Evolutionary conservation across 2,329 filamentous ascomycete species (phyloP).

Genomic region (Cytospora piceicola): DNA sequence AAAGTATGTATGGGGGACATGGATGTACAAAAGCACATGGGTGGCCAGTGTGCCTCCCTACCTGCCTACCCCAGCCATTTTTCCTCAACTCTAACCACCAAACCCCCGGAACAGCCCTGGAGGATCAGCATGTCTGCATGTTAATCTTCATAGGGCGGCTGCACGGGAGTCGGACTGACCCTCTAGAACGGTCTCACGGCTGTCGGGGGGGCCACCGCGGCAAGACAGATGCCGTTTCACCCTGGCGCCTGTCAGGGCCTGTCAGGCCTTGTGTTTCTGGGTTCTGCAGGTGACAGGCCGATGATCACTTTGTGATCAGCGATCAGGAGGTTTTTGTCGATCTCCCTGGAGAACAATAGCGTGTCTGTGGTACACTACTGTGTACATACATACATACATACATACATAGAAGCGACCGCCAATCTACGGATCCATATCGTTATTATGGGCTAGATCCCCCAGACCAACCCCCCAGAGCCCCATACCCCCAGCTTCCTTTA

Average conservation of each 20-base stretch:
- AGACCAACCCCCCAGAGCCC: too few species aligned
- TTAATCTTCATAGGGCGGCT: constrained; percentile 16
- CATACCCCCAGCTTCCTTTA: too few species aligned
- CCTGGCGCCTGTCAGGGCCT: neutral
- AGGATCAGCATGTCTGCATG: neutral
- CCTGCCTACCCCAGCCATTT: neutral
- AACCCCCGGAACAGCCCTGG: too few species aligned
- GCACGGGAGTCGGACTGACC: constrained; percentile 25
- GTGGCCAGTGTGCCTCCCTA: too few species aligned
- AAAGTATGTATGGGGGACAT: too few species aligned
- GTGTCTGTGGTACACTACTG: too few species aligned
- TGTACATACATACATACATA: neutral
- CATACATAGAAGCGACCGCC: too few species aligned
- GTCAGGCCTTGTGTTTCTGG: constrained; percentile 1
- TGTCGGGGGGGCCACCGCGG: constrained; percentile 23
- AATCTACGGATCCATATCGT: neutral
- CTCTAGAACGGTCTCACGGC: constrained; percentile 24
- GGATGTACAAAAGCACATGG: too few species aligned
- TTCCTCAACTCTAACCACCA: neutral
- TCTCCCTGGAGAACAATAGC: constrained; percentile 6
- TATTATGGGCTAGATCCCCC: too few species aligned
- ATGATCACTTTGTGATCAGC: constrained; percentile 16
- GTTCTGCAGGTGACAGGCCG: constrained; percentile 20
- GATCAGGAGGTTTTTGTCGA: constrained; percentile 18
- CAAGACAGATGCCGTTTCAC: constrained; percentile 26